Base-by-base conservation (phyloP, 202 grass and related monocot species). In the Carex sylvatica region DNA sequence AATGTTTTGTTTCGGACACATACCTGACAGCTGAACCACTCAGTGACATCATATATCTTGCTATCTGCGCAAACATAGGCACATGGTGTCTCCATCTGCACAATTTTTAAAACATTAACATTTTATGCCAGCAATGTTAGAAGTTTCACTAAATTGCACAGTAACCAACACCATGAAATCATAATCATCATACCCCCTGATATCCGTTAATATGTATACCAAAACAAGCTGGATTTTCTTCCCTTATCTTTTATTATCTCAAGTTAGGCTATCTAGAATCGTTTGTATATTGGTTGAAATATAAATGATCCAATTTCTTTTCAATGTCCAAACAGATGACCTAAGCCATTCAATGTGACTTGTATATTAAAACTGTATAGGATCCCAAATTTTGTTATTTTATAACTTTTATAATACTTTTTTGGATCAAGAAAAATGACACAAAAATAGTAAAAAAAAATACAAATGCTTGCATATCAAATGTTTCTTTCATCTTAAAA, bases 1-100 rank as follows among this genome's bases (percentile, higher is more conserved):
- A 15, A 28, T 56, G 54, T 82, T 66, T 78, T 78, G 24, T 60
- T 33, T 65, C 5, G 65, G 31, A 35, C 51, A 64, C 56, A 74
- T 85, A 98, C 95, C 96, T 99, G 93, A 85, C 96, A 99, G 67
- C 59, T 82, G 85, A 95, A 99, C 96, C 96, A 99, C 76, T 99
- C 96, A 18, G 96, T 99, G 63, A 90, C 96, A 86, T 99, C 91
- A 82, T 92, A 99, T 84, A 95, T 90, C 82, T 69, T 93, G 91
- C 96, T 95, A 85, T 91, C 89, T 3, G 96, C 93, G 18, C 96
- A 99, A 80, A 95, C 96, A 82, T 90, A 99, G 40, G 83, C 91
- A 89, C 86, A 87, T 69, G 91, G 91, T 24, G 75, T 80, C 83
- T 95, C 93, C 33, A 76, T 87, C 96, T 99, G 89, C 89, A 92